These are phyloP conservation scores for Paracamarosporium sp. DNA, from an alignment of 2,329 filamentous ascomycete species.

Conservation along the genomic window DNA sequence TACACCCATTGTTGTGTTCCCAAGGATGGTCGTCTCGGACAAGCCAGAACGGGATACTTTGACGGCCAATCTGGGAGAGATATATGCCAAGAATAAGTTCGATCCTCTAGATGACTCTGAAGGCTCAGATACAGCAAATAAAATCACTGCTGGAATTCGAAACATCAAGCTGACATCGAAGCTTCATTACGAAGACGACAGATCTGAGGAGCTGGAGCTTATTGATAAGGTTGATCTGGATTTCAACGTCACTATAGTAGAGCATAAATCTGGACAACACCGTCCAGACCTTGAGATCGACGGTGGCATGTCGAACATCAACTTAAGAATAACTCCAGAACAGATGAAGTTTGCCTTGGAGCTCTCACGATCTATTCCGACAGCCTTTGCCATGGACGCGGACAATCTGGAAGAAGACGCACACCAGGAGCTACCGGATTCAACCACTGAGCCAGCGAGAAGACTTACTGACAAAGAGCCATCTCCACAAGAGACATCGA, in stretches of 20 bases:
- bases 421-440: constrained; percentile 72
- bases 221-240: constrained; percentile 96
- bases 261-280: constrained; percentile 78
- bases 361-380: constrained; percentile 84
- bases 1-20: constrained; percentile 96
- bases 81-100: constrained; percentile 96
- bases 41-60: constrained; percentile 78
- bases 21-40: constrained; percentile 74
- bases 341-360: constrained; percentile 91
- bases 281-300: constrained; percentile 91
- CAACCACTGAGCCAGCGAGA: constrained; percentile 58
- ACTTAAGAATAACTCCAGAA: constrained; percentile 85
- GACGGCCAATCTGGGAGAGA: constrained; percentile 94
- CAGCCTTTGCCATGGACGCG: constrained; percentile 78
- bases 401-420: constrained; percentile 75
- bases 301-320: constrained; percentile 91
- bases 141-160: constrained; percentile 86
- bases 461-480: constrained; percentile 50
- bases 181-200: constrained; percentile 77
- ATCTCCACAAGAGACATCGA: constrained; percentile 46
- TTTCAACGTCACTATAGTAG: constrained; percentile 89
- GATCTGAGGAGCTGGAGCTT: constrained; percentile 87
- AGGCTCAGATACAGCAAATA: constrained; percentile 79
- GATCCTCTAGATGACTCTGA: constrained; percentile 80
- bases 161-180: constrained; percentile 91